Evolutionary conservation across 2,329 filamentous ascomycete genomes (phyloP), one percentile per base, ranked within the genome.

Genomic region (Thyridium curvatum): DNA sequence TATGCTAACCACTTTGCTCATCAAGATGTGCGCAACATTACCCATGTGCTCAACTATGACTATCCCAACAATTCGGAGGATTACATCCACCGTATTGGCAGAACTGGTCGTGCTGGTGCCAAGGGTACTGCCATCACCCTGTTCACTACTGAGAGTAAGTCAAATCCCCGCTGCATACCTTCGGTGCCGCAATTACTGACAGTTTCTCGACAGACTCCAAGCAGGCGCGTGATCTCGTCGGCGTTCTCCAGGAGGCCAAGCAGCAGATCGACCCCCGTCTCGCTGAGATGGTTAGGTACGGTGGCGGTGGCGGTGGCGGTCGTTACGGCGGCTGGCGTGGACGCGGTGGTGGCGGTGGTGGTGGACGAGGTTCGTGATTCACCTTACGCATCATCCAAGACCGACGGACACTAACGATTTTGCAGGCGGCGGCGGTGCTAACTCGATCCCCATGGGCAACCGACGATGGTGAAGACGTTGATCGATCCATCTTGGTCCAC

Each of bases 31-130:
- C 91, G 90, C 32, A 94, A 98, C 79, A 98, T 98, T 74, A 97
- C 93, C 71, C 93, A 98, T 74, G 93, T 98, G 71, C 79, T 98
- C 72, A 97, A 97, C 82, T 96, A 97, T 86, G 93, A 97, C 67
- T 97, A 97, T 70, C 91, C 91, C 66, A 97, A 97, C 76, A 97
- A 97, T 69, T 81, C 93, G 58, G 93, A 98, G 72, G 91, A 97
- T 61, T 97, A 97, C 59, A 94, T 97, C 53, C 93, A 96, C 63
- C 86, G 93, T 65, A 93, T 91, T 65, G 93, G 93, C 57, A 86
- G 93, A 71, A 97, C 93, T 55, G 91, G 93, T 56, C 86, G 91
- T 74, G 91, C 93, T 61, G 93, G 93, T 71, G 84, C 84, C 58
- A 87, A 84, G 50, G 93, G 93, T 71, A 97, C 90, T 56, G 93